phyloP scores from a whole-genome alignment of 208 protist genomes.

The Leishmania braziliensis region DNA sequence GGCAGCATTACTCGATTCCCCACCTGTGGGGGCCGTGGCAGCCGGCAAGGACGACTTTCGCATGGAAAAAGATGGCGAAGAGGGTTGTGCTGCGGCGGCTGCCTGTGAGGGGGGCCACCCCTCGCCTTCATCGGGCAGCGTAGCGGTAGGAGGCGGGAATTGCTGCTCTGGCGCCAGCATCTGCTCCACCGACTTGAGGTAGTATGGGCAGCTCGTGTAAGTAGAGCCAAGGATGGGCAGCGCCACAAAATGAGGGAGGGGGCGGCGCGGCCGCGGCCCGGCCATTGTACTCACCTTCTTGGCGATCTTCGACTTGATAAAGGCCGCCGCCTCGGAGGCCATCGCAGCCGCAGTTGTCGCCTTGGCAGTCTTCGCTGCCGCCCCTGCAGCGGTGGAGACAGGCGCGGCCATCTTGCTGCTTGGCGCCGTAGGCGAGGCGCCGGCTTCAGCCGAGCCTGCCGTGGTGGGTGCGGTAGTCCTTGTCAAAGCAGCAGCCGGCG shows the following conservation, averaged over 20 bases:
- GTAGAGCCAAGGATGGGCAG: slow-evolving; percentile 60
- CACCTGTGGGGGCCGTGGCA: neutral
- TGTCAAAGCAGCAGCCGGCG: neutral
- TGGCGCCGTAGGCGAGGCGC: neutral
- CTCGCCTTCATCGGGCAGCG: slow-evolving; percentile 27
- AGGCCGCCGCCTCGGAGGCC: slow-evolving; percentile 26
- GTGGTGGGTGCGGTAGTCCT: neutral
- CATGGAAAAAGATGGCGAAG: neutral
- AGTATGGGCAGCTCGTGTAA: slow-evolving; percentile 51
- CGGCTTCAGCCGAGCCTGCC: neutral
- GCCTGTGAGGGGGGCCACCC: slow-evolving; percentile 9
- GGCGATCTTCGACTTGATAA: slow-evolving; percentile 31
- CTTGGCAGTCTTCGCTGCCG: slow-evolving; percentile 5
- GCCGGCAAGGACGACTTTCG: neutral
- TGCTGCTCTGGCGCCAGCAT: slow-evolving; percentile 45
- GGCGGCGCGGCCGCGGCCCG: slow-evolving; percentile 1
- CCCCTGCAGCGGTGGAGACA: neutral
- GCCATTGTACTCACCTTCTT: slow-evolving; percentile 18
- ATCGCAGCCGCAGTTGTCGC: slow-evolving; percentile 18
- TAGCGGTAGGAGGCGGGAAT: slow-evolving; percentile 38
- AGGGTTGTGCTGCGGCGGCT: neutral
- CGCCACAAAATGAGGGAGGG: slow-evolving; percentile 37
- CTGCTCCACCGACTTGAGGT: slow-evolving; percentile 50
- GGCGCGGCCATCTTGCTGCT: neutral
- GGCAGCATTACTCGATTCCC: neutral